These are phyloP conservation scores for Leccinum longicurvipes DNA, from an alignment of 768 basidiomycete species.

Conservation along the genomic window DNA sequence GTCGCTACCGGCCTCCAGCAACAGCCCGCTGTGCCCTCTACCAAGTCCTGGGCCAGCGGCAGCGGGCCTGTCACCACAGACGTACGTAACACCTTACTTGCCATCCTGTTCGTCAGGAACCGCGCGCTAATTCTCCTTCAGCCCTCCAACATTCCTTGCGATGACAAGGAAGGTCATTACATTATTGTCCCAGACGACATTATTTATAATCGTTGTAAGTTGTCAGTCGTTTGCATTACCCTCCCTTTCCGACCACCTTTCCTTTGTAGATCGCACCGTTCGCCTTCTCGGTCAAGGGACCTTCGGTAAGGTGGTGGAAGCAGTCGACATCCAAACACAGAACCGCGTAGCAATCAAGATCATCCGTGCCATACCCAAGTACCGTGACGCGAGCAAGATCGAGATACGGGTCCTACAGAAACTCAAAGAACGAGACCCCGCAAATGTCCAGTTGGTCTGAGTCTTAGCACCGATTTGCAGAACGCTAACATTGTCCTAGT, in stretches of 20 bases:
- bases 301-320: constrained; percentile 98
- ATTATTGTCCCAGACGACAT: constrained; percentile 91
- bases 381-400: constrained; percentile 97
- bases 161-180: constrained; percentile 99
- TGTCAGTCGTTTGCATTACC: not conserved
- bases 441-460: constrained; percentile 76
- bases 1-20: constrained; percentile 47
- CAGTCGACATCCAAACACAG: constrained; percentile 72
- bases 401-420: constrained; percentile 93
- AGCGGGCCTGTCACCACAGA: constrained; percentile 65
- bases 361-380: constrained; percentile 97
- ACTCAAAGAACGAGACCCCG: constrained; percentile 84
- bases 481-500: constrained; percentile 42
- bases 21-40: constrained; percentile 45
- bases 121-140: constrained; percentile 34
- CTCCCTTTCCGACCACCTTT: constrained; percentile 13
- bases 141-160: constrained; percentile 76
- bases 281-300: constrained; percentile 93
- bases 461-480: constrained; percentile 7
- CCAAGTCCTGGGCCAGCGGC: constrained; percentile 67
- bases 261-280: constrained; percentile 78
- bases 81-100: constrained; percentile 42
- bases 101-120: constrained; percentile 19
- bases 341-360: constrained; percentile 95
- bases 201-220: constrained; percentile 80